These are phyloP conservation scores for Sungouiozyma ichnusensis DNA, from an alignment of 805 yeast species.

Conservation along the genomic window DNA sequence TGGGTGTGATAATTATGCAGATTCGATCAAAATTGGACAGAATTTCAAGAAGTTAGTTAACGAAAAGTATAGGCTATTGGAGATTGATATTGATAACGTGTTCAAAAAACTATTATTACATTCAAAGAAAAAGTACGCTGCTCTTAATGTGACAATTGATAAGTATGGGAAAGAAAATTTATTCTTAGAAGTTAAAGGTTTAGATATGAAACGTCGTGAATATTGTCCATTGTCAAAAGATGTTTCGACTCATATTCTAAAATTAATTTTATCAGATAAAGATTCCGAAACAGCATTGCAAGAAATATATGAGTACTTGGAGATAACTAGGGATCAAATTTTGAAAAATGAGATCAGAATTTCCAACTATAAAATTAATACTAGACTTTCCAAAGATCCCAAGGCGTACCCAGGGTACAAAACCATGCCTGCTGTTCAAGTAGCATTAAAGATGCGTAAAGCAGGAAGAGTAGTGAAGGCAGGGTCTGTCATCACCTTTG, in stretches of 20 bases:
- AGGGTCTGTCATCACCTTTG: conserved; percentile 81
- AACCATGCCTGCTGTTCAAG: conserved; percentile 81
- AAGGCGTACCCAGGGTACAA: conserved; percentile 70
- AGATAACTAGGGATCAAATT: conserved; percentile 45
- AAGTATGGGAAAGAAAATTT: conserved; percentile 48
- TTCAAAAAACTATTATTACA: conserved; percentile 76
- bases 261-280: conserved; percentile 56
- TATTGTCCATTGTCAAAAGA: conserved; percentile 89
- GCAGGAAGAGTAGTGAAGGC: conserved; percentile 82
- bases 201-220: conserved; percentile 95
- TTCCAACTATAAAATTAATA: conserved; percentile 67
- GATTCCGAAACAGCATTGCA: conserved; percentile 70
- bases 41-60: conserved; percentile 79
- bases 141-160: conserved; percentile 50
- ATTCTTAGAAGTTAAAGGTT: conserved; percentile 81
- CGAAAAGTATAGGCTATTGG: conserved; percentile 76
- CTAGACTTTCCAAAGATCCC: conserved; percentile 86
- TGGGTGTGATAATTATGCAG: conserved; percentile 53
- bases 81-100: conserved; percentile 90
- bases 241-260: conserved; percentile 63
- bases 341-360: conserved; percentile 51
- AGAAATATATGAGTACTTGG: conserved; percentile 63
- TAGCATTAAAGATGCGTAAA: conserved; percentile 70
- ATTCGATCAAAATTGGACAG: conserved; percentile 74
- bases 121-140: conserved; percentile 97